Evolutionary conservation across 495 filamentous ascomycete species (phyloP), one percentile per base, ranked within the genome.

Genomic region (Rhypophila decipiens): DNA sequence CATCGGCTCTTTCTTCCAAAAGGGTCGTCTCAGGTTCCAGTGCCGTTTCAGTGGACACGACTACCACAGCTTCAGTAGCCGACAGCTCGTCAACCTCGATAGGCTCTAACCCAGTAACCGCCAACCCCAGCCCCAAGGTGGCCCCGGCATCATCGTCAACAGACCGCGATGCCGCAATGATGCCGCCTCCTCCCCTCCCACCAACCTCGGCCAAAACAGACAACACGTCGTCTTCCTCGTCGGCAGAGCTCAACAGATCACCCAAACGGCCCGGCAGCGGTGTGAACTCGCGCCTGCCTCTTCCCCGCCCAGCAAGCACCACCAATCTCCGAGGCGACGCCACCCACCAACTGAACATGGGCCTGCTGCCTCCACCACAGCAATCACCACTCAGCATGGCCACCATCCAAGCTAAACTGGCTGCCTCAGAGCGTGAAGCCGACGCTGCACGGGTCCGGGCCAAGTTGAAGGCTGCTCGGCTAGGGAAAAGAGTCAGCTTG

Each of bases 391-490:
- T 79, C 1, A 72, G 63, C 24, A 75, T 78, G 67, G 69, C 72
- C 17, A 70, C 68, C 24, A 79, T 79, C 42, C 68, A 72, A 1
- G 76, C 74, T 12, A 79, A 78, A 48, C 66, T 78, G 0, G 76
- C 72, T 3, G 76, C 76, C 7, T 72, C 73, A 2, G 76, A 78
- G 42, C 65, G 75, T 39, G 74, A 79, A 33, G 76, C 76, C 9
- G 75, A 78, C 47, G 74, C 76, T 3, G 75, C 73, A 5, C 68
- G 75, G 39, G 75, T 77, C 0, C 61, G 74, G 13, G 76, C 76
- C 3, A 79, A 79, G 56, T 66, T 79, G 1, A 69, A 70, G 47
- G 74, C 76, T 5, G 70, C 70, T 13, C 51, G 68, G 5, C 42
- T 20, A 54, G 59, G 12, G 24, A n/a, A 20, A 47, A 19, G 39